phyloP scores from a whole-genome alignment of 192 early-diverging fungal genomes.

The Backusella tuberculispora region DNA sequence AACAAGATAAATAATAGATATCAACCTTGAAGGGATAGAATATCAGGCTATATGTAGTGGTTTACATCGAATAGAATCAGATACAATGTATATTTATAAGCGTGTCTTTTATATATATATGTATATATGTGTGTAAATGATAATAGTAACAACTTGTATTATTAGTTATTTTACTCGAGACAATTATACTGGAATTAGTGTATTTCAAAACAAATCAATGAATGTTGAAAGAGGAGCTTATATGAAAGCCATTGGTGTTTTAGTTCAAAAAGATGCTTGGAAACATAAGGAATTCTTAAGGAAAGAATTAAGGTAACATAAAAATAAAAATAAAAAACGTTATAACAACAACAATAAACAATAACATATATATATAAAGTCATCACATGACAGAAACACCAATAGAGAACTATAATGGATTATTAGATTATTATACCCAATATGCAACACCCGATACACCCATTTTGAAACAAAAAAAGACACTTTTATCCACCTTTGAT shows the following conservation, averaged over 20 bases:
- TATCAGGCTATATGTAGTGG: slow-evolving; percentile 61
- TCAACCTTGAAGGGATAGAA: slow-evolving; percentile 53
- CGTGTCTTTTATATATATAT: not conserved
- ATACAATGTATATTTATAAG: slow-evolving; percentile 53
- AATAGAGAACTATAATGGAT: not conserved
- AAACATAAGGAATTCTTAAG: slow-evolving; percentile 48
- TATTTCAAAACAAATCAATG: slow-evolving; percentile 46
- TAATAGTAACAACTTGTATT: not conserved
- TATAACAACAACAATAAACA: not conserved
- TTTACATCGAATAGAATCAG: slow-evolving; percentile 50
- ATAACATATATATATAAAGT: not conserved
- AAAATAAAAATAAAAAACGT: not conserved
- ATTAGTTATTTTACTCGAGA: slow-evolving; percentile 53
- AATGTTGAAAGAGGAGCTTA: slow-evolving; percentile 52
- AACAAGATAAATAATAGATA: slow-evolving; percentile 38
- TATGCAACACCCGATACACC: slow-evolving; percentile 9
- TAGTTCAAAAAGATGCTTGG: slow-evolving; percentile 56
- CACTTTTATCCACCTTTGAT: slow-evolving; percentile 1
- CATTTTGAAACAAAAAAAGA: not conserved
- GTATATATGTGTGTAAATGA: not conserved
- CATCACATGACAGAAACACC: slow-evolving; percentile 9
- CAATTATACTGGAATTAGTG: slow-evolving; percentile 47
- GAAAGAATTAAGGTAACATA: slow-evolving; percentile 42
- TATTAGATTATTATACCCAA: slow-evolving; percentile 9
- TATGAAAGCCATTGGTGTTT: slow-evolving; percentile 55